Conservation (phyloP, 495 filamentous ascomycete genomes). For the Ascobolus immersus region DNA sequence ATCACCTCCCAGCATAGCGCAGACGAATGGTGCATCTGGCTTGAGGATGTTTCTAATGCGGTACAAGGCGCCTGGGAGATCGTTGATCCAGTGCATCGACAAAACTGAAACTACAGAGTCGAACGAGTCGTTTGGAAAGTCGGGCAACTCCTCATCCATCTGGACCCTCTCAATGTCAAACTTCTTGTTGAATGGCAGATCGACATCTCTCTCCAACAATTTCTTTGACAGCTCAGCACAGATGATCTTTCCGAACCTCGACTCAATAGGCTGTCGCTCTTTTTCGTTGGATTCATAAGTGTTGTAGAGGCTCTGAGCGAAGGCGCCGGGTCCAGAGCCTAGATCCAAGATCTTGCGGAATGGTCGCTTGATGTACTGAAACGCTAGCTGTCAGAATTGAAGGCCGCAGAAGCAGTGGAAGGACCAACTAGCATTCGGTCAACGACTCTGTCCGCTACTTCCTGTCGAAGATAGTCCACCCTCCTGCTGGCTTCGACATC, state of each 20-base stretch:
- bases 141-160: constrained; percentile 36
- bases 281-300: constrained; percentile 28
- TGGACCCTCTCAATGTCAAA: constrained; percentile 49
- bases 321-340: constrained; percentile 85
- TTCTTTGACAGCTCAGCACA: constrained; percentile 55
- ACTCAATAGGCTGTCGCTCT: constrained; percentile 34
- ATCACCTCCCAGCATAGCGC: constrained; percentile 89
- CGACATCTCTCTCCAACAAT: constrained; percentile 59
- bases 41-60: constrained; percentile 66
- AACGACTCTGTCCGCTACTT: constrained; percentile 60
- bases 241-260: constrained; percentile 41
- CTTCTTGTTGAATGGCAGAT: constrained; percentile 46
- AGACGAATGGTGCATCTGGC: constrained; percentile 78
- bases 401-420: constrained; percentile 1
- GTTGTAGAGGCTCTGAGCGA: constrained; percentile 47
- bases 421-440: constrained; percentile 51
- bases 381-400: constrained; percentile 1
- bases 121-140: constrained; percentile 53
- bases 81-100: constrained; percentile 92
- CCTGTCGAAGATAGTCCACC: constrained; percentile 78
- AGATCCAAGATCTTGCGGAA: constrained; percentile 75
- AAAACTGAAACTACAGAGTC: constrained; percentile 71
- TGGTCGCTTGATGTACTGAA: constrained; percentile 66
- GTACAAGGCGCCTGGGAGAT: constrained; percentile 56
- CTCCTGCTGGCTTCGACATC: constrained; percentile 45